Base-by-base conservation (phyloP, 176 grass and related monocot genomes). In the Avena sativa region DNA sequence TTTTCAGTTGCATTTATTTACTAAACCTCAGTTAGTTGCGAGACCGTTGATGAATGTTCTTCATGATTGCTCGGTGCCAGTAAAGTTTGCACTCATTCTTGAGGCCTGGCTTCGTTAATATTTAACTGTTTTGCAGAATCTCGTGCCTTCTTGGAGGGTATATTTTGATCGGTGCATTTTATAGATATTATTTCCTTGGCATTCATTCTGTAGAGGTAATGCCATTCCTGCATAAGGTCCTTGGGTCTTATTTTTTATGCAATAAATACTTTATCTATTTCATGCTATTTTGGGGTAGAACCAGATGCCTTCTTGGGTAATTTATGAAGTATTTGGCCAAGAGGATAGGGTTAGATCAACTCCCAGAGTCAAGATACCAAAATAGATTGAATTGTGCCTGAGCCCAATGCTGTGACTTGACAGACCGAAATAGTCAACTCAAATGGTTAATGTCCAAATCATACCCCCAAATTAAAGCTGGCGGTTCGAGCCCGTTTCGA, bases 131-230 rank as follows among this genome's bases (percentile, higher is more conserved):
- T 70, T 59, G 66, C 88, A 98, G 96, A 92, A 83, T 91, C 81
- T 17, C 93, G 43, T 94, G 92, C 83, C 82, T 96, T 88, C 44
- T 99, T 73, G 92, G 90, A 87, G 97, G 88, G 3, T 96, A 99
- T 73, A 83, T 96, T 86, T 88, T 93, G 81, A 80, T 96, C 28
- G 90, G 92, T 83, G 89, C 85, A 78, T 44, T 94, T 51, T 99
- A 94, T 68, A 93, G 97, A 92, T 99, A 92, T 78, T 96, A 89
- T 89, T 96, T 93, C 80, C 87, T 94, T 46, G 85, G 92, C 68
- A 96, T 99, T 94, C 90, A 87, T 90, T 93, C 94, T 82, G 38
- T 89, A 76, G 92, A 96, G 89, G 97, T 99, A 96, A 55, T 62
- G 8, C 36, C 66, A 55, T 77, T 71, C 47, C 80, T 75, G 25